phyloP scores from a whole-genome alignment of 139 green algal genomes.

The Bryopsis sp. region DNA sequence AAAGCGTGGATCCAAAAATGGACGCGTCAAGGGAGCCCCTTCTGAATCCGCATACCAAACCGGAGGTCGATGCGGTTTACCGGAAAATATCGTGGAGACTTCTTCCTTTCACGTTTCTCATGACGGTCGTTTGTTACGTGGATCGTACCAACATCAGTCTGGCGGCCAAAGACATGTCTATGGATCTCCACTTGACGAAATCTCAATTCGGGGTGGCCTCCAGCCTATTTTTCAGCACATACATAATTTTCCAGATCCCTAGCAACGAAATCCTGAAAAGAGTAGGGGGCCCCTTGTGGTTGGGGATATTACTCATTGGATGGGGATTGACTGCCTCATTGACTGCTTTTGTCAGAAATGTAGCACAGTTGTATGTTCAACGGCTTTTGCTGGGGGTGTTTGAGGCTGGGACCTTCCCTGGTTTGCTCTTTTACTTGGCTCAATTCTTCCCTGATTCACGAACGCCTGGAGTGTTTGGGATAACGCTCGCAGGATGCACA shows the following conservation, averaged over 20 bases:
- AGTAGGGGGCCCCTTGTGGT: background rate
- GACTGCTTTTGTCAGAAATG: slow-evolving; percentile 29
- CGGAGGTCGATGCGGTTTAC: too few relatives aligned
- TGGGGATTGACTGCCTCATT: slow-evolving; percentile 17
- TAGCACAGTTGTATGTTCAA: slow-evolving; percentile 36
- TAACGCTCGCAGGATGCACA: background rate
- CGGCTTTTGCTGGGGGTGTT: slow-evolving; percentile 50
- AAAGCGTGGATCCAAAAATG: too few relatives aligned
- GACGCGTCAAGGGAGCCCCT: too few relatives aligned
- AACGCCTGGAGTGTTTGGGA: background rate
- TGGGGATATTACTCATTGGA: background rate
- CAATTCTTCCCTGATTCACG: slow-evolving; percentile 20
- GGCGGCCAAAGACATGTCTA: background rate
- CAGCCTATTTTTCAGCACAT: background rate
- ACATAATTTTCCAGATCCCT: background rate
- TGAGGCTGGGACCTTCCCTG: slow-evolving; percentile 54
- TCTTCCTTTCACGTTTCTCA: background rate
- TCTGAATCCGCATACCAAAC: too few relatives aligned
- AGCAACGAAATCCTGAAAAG: background rate
- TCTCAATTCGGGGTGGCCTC: background rate
- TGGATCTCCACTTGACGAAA: background rate
- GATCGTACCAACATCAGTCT: background rate
- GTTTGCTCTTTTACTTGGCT: slow-evolving; percentile 26
- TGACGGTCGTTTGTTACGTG: slow-evolving; percentile 35
- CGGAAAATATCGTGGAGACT: slow-evolving; percentile 10